A percentile compares a stretch with the other conserved stretches of the same genome.
These are phyloP conservation scores for Diaporthe capsici DNA, from an alignment of 2,329 filamentous ascomycete genomes.

Conservation along the genomic window DNA sequence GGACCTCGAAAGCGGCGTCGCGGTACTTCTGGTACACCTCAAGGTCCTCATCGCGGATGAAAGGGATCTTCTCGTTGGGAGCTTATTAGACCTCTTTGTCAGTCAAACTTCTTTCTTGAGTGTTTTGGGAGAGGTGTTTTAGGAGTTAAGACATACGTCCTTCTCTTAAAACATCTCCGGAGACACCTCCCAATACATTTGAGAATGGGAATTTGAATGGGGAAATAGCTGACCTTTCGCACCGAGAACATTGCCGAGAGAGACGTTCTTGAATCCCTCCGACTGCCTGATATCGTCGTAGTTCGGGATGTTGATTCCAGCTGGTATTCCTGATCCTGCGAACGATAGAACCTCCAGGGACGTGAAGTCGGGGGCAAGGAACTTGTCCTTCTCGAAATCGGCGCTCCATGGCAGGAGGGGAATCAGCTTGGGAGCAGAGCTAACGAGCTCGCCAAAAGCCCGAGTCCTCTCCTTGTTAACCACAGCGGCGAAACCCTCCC, in stretches of 20 bases:
- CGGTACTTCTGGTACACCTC: slow-evolving; percentile 85
- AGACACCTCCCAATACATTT: no score
- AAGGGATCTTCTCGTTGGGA: slow-evolving; percentile 91
- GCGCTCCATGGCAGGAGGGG: slow-evolving; percentile 89
- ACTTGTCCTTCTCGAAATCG: slow-evolving; percentile 96
- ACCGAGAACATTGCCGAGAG: slow-evolving; percentile 90
- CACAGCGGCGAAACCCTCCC: slow-evolving; percentile 86
- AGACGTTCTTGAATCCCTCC: slow-evolving; percentile 93
- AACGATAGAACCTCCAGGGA: slow-evolving; percentile 93
- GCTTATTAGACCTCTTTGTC: slow-evolving; percentile 55
- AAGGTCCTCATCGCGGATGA: slow-evolving; percentile 85
- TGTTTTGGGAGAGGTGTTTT: no score
- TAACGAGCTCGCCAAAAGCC: slow-evolving; percentile 88
- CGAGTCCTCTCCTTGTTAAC: slow-evolving; percentile 92
- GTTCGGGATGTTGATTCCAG: slow-evolving; percentile 78
- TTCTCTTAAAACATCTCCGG: no score
- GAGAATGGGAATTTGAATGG: no score
- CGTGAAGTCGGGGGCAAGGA: slow-evolving; percentile 95
- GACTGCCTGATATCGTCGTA: slow-evolving; percentile 85
- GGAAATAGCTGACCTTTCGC: slow-evolving; percentile 69
- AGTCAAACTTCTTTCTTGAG: no score
- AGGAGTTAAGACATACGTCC: no score
- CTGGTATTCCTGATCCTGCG: slow-evolving; percentile 75
- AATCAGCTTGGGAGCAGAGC: slow-evolving; percentile 85
- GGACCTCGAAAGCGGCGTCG: slow-evolving; percentile 91